Base-by-base conservation (phyloP, 2,329 filamentous ascomycete genomes). In the Sclerotinia spermophila region DNA sequence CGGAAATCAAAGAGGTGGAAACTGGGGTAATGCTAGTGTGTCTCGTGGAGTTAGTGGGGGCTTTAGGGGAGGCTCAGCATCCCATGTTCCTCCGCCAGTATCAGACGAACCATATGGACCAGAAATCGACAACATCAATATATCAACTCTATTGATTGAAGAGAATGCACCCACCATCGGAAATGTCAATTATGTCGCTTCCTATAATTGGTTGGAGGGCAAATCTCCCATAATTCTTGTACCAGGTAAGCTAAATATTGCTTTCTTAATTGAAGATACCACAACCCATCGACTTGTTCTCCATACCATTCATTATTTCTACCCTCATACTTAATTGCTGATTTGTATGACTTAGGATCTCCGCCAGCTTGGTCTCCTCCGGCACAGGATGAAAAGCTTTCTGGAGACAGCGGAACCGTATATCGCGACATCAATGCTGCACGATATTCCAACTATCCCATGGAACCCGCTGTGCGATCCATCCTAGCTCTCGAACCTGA, bases 321-420 rank as follows among this genome's bases (percentile, higher is more conserved):
- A 42, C 2, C 8, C 13, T 24, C 17, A 13, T 68, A 58, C 3
- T 6, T 48, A 2, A 7, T 30, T 58, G 11, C 48, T 71, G 33
- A 64, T 17, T 51, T 17, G 15, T 24, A 27, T n/a, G 33, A 10
- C 38, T 62, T 38, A 87, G 86, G 86, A 4, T 80, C 79, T 62
- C 86, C 86, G 27, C 83, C 85, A 11, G 76, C 74, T 7, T 88
- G 86, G 86, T 83, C 81, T 5, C 85, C 86, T 17, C 79, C 81
- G 0, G 35, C 73, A 2, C 64, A 74, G 3, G 73, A 79, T 27
- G 74, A 68, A 19, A 74, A 79, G 64, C 79, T 87, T 15, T 72
- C 75, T 13, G 76, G 80, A 72, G 86, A 88, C 72, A 77, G 73
- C 7, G 83, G 81, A 8, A 27, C 1, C 4, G 65, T 72, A 3